Conservation (phyloP, 2,329 filamentous ascomycete species). For the Talaromyces sp. region DNA sequence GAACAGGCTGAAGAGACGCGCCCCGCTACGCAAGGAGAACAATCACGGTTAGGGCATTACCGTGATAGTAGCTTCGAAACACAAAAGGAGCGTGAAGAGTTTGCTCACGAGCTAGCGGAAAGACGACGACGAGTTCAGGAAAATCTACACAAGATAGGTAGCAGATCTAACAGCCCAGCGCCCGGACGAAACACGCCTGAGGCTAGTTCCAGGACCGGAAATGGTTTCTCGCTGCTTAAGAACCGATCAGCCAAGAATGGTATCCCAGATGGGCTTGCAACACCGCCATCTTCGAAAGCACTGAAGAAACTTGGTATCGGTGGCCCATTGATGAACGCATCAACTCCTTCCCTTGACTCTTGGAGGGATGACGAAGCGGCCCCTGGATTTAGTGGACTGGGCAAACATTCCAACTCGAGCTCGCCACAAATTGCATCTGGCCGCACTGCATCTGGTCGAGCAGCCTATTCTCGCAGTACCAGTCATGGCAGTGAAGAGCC, state of each 20-base stretch:
- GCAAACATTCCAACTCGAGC: conserved; percentile 37
- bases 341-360: conserved; percentile 36
- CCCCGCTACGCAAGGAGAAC: conserved; percentile 49
- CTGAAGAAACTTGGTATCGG: conserved; percentile 41
- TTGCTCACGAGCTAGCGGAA: conserved; percentile 48
- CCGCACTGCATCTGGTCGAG: conserved; percentile 13
- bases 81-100: conserved; percentile 47
- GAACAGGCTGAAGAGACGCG: conserved; percentile 15
- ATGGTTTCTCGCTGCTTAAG: conserved; percentile 45
- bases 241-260: conserved; percentile 38
- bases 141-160: conserved; percentile 44
- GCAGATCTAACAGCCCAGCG: conserved; percentile 43
- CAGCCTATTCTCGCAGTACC: conserved; percentile 21
- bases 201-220: conserved; percentile 33
- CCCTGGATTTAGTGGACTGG: conserved; percentile 29
- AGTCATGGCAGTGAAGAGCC: conserved; percentile 31
- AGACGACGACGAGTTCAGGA: conserved; percentile 47
- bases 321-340: conserved; percentile 27
- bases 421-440: conserved; percentile 32
- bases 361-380: conserved; percentile 38
- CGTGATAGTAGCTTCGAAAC: conserved; percentile 48
- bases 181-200: conserved; percentile 36
- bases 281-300: conserved; percentile 27
- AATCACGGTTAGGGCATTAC: conserved; percentile 37
- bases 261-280: conserved; percentile 27